A percentile compares a stretch with the other conserved stretches of the same genome.
Conservation (phyloP, 257 asterid species). For the Solanum arcanum region DNA sequence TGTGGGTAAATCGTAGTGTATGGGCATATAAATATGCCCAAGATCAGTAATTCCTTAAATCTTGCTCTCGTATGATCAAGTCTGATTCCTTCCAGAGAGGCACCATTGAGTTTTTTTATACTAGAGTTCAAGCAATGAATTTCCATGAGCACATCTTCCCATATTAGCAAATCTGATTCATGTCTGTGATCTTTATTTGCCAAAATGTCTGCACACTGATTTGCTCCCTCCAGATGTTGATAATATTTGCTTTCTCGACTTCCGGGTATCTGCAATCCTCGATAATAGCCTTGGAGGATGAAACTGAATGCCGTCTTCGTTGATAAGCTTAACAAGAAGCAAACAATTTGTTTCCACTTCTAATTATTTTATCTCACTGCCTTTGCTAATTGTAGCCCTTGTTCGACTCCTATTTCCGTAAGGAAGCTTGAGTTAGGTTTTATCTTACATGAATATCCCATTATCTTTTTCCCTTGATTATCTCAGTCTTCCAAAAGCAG, state of each 20-base stretch:
- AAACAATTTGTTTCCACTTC: background rate
- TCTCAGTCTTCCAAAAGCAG: background rate
- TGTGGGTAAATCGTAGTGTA: background rate
- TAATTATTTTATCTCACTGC: background rate
- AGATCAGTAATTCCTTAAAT: background rate
- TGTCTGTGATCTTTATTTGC: background rate
- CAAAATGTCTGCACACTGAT: background rate
- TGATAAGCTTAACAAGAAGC: background rate
- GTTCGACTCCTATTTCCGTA: background rate
- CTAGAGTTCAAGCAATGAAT: background rate
- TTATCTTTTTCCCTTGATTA: background rate
- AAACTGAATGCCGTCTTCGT: background rate
- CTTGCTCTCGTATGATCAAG: background rate
- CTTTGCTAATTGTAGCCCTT: background rate
- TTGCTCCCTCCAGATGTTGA: background rate
- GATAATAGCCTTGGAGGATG: background rate
- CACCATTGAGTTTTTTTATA: background rate
- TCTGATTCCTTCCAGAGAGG: background rate
- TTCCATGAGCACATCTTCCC: background rate
- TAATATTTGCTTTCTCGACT: background rate
- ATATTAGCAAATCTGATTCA: background rate
- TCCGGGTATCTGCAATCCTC: background rate
- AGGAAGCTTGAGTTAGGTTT: background rate
- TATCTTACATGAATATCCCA: background rate
- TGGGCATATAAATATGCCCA: background rate